Base-by-base conservation (phyloP, 352 stramenopile genomes). In the Globisporangium okanoganense region DNA sequence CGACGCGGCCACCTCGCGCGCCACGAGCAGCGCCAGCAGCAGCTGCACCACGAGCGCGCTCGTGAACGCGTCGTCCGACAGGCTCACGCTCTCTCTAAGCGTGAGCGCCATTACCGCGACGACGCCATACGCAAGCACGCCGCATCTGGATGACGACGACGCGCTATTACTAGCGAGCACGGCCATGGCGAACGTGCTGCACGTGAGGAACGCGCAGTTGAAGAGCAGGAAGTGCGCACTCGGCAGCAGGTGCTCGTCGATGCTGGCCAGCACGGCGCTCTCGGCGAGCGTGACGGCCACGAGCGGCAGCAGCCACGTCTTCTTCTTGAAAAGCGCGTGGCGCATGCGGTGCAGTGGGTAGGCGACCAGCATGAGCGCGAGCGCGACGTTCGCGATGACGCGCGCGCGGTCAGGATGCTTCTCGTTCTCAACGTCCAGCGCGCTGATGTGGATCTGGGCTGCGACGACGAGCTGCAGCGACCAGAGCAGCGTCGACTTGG, bases 381-480 rank as follows among this genome's bases (percentile, higher is more conserved):
- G 44, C 25, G 25, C 14, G 18, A 31, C 16, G 10, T 33, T 59
- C 24, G 38, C 38, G 9, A n/a, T 45, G 20, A 9, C 14, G 18
- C 29, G 18, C 51, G 14, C n/a, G 16, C 53, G 24, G 8, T 50
- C 53, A 14, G 47, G 47, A 6, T 36, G 24, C 25, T 27, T 31
- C 12, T 27, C 53, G 25, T 35, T 18, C 10, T 51, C 18, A 3
- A 47, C 20, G 31, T n/a, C 43, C 35, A 59, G 25, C 24, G 53
- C 53, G 53, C 53, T 59, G 24, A 41, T 59, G 38, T 59, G 53
- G 25, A 59, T 59, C 53, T 59, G 50, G 8, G 53, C 38, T 6
- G 53, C 53, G 18, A 59, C 53, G 53, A 59, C 6, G 16, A 59
- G 53, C 25, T 59, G 53, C 14, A 59, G 20, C 53, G 24, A 14